Base-by-base conservation (phyloP, 805 yeast genomes). In the Candida broadrunensis region DNA sequence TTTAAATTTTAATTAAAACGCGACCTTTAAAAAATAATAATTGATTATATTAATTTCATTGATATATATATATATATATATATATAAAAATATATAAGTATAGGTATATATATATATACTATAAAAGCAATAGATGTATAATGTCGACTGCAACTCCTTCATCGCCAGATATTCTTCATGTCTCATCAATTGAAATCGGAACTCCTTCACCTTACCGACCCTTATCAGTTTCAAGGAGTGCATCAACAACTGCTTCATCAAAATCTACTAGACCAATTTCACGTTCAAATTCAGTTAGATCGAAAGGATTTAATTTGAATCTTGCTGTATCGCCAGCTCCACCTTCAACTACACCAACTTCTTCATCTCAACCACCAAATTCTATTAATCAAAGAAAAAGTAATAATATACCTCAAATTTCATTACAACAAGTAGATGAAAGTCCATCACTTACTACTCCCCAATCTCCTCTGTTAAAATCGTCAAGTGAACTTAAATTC, bases 241-340 rank as follows among this genome's bases (percentile, higher is more conserved):
- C 14, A 26, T 23, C 38, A 20, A 32, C 39, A 11, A 5, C 33
- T 15, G 21, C 44, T 8, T 30, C 37, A 11, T 14, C 39, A 15
- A 27, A 12, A 3, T 35, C 42, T 13, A 12, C 18, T 4, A 23
- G 31, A 19, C 17, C 18, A n/a, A 4, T 38, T 16, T 30, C 32
- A 4, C 34, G 41, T 15, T 18, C 36, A 14, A 14, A 24, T 11
- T 39, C 46, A 15, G 17, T 39, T 3, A 51, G 64, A 39, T 37
- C 56, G 16, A 59, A 58, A 32, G 72, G 72, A 2, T 60, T 67
- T 27, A 59, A 58, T 36, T 45, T 67, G 19, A 60, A 61, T 39
- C 40, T 61, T 19, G 69, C 66, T 3, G 60, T 61, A 13, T 55
- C 63, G 2, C 67, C 67, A 5, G 24, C 16, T 11, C 36, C 33